Evolutionary conservation across 2,329 filamentous ascomycete species (phyloP).

Genomic region (Aureobasidium leucospermi): DNA sequence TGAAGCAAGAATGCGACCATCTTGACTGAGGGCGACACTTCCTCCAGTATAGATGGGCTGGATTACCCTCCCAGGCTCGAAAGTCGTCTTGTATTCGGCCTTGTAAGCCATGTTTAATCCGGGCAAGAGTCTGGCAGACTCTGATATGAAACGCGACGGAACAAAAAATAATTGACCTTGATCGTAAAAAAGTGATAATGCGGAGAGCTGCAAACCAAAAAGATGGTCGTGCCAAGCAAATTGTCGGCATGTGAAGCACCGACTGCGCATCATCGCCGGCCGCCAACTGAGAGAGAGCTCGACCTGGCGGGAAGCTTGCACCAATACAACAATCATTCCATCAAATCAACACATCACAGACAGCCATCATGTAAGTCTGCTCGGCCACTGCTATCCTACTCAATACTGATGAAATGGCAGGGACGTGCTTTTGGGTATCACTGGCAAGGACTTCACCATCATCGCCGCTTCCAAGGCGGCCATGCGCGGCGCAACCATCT

Average conservation of each 20-base stretch:
- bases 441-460: constrained; percentile 98
- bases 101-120: constrained; percentile 43
- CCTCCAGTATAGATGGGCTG: constrained; percentile 93
- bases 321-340: background rate
- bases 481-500: constrained; percentile 93
- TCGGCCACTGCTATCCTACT: constrained; percentile 21
- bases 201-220: constrained; percentile 1
- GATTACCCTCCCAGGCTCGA: constrained; percentile 73
- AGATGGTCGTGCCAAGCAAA: background rate
- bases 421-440: constrained; percentile 97
- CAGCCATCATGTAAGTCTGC: constrained; percentile 11
- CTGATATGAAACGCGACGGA: background rate
- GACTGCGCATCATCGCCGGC: constrained; percentile 2
- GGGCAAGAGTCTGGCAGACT: background rate
- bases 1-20: constrained; percentile 75
- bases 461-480: constrained; percentile 95
- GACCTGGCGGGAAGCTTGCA: constrained; percentile 1
- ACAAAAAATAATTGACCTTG: background rate
- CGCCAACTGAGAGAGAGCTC: background rate
- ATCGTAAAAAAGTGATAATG: constrained; percentile 1
- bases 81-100: constrained; percentile 70
- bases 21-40: constrained; percentile 72
- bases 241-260: background rate
- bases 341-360: background rate
- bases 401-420: constrained; percentile 48